These are phyloP conservation scores for Melampsora americana DNA, from an alignment of 1,284 basidiomycete genomes.

Conservation along the genomic window DNA sequence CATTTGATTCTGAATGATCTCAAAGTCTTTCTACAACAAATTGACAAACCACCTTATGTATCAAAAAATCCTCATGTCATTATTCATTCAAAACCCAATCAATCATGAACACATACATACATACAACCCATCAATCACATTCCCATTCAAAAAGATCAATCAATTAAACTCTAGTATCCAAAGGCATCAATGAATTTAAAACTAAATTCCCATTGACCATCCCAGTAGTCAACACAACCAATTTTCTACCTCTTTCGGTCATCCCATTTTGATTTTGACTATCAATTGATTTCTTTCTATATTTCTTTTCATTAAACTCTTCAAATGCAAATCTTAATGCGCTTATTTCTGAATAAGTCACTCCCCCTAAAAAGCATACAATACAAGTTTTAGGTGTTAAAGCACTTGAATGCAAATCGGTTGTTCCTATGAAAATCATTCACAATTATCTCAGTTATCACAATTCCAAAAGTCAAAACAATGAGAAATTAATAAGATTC, in stretches of 20 bases:
- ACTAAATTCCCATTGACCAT: slow-evolving; percentile 48
- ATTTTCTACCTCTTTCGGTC: slow-evolving; percentile 43
- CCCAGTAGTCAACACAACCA: slow-evolving; percentile 48
- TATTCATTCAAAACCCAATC: no score
- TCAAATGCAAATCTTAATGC: slow-evolving; percentile 68
- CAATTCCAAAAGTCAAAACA: slow-evolving; percentile 28
- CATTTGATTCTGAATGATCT: no score
- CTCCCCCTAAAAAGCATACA: slow-evolving; percentile 97
- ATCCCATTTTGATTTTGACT: slow-evolving; percentile 1
- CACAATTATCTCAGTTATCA: slow-evolving; percentile 36
- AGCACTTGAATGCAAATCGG: slow-evolving; percentile 14
- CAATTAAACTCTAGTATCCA: slow-evolving; percentile 26
- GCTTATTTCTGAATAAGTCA: slow-evolving; percentile 93
- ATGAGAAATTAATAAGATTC: slow-evolving; percentile 43
- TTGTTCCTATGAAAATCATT: slow-evolving; percentile 52
- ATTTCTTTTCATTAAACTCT: slow-evolving; percentile 60
- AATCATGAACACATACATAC: no score
- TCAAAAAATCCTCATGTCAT: no score
- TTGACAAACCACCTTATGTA: no score
- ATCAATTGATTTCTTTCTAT: slow-evolving; percentile 53
- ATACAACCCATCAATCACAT: not conserved
- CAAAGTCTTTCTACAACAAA: no score
- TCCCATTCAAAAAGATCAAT: not conserved
- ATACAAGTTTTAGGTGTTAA: slow-evolving; percentile 65
- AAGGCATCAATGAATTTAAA: slow-evolving; percentile 45